Evolutionary conservation across 2,329 filamentous ascomycete genomes (phyloP), one percentile per base, ranked within the genome.

Genomic region (Rhynchosporium agropyri): DNA sequence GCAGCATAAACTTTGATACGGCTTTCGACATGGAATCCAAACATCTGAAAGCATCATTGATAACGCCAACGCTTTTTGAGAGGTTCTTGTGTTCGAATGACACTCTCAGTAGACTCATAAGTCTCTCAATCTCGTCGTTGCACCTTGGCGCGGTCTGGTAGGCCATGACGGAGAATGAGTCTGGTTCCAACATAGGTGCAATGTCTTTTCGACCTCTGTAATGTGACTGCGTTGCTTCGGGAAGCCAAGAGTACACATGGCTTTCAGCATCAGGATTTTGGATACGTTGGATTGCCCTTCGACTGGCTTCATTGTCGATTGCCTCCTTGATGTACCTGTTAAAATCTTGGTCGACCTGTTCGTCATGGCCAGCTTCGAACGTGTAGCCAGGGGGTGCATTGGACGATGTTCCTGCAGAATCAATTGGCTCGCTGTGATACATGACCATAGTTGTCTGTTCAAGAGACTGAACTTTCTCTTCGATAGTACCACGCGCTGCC

Each of bases 151-250:
- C 63, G 10, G 67, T 67, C 15, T 68, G 63, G 46, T 68, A 64
- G 28, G 67, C 64, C 67, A 67, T 69, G 0, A 57, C 64, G 5
- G 63, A 65, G 55, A 69, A 69, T 10, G 67, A 69, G 20, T 65
- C 28, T 6, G 36, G 29, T 20, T 60, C 54, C 42, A 66, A 51
- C 38, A 64, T 63, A 12, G 49, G 36, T 50, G 60, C 36, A 42
- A 68, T 36, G 40, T 65, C 61, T 12, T 57, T 56, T 8, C 43
- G 45, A 38, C 58, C 58, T 45, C 54, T 61, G 49, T 62, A 68
- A 3, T 36, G 29, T 13, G 28, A 20, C 10, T 62, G 60, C 13
- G 57, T 29, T 20, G 51, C 15, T 43, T 38, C 38, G 15, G 67
- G 63, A 20, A 68, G 59, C 67, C 67, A 68, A 38, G 61, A 56